These are phyloP conservation scores for Tylopilus felleus DNA, from an alignment of 768 basidiomycete species.

Conservation along the genomic window DNA sequence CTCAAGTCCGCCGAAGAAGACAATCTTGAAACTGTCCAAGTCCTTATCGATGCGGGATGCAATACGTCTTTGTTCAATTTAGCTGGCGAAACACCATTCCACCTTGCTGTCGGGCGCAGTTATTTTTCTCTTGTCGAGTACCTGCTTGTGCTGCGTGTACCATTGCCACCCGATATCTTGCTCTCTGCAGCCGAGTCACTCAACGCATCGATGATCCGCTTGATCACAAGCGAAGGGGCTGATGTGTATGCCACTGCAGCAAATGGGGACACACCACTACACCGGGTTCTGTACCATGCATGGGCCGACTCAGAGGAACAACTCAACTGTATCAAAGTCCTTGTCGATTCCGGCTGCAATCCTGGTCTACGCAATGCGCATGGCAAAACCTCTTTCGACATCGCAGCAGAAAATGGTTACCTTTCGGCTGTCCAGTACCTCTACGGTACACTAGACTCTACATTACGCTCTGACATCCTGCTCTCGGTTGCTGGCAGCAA, in stretches of 20 bases:
- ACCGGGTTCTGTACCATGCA: background rate
- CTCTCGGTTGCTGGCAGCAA: too few species aligned
- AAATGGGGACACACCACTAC: background rate
- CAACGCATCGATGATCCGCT: background rate
- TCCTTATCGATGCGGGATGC: conserved; percentile 10
- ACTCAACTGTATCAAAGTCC: background rate
- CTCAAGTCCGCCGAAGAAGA: background rate
- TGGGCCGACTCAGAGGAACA: background rate
- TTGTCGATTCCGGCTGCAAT: background rate
- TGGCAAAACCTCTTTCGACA: background rate
- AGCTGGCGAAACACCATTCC: background rate
- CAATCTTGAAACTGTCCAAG: background rate
- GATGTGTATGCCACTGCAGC: background rate
- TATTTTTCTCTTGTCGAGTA: background rate
- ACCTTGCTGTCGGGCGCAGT: background rate
- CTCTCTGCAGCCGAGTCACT: background rate
- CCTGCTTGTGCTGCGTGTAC: background rate
- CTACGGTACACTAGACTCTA: background rate
- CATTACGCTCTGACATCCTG: too few species aligned
- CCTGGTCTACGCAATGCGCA: background rate
- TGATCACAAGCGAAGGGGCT: background rate
- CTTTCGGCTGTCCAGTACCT: background rate
- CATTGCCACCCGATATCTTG: background rate
- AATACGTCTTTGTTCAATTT: background rate
- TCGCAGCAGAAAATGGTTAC: background rate